Percentiles rank a stretch among this genome's conserved stretches.
Evolutionary conservation across 257 asterid genomes (phyloP).

Genomic region (Verbascum thapsus): DNA sequence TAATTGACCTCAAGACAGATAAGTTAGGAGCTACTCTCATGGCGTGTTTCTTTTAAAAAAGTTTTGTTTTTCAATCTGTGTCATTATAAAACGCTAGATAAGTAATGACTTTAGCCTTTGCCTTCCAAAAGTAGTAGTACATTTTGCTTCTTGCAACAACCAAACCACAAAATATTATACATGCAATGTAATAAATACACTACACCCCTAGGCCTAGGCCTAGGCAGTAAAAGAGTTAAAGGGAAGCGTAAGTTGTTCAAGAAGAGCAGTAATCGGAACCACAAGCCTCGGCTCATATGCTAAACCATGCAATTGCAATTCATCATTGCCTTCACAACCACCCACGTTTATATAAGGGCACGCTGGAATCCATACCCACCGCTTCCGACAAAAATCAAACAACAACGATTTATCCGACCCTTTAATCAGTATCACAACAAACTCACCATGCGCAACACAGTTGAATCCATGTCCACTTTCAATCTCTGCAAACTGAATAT

Average conservation of each 20-base stretch:
- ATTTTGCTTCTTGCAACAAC: no score
- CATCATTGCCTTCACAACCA: conserved; percentile 27
- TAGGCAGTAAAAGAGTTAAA: conserved; percentile 54
- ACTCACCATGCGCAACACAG: conserved; percentile 77
- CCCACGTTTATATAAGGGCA: conserved; percentile 49
- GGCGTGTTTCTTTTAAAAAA: no score
- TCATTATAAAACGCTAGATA: no score
- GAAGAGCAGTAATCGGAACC: conserved; percentile 73
- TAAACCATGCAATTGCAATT: conserved; percentile 84
- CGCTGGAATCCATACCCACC: conserved; percentile 84
- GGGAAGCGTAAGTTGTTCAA: conserved; percentile 79
- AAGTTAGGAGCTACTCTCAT: no score
- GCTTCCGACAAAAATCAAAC: conserved; percentile 61
- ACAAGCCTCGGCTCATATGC: conserved; percentile 72
- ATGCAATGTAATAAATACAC: not conserved
- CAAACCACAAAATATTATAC: not conserved
- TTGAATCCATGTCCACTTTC: conserved; percentile 73
- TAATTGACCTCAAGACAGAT: not conserved
- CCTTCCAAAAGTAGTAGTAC: no score
- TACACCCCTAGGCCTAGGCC: conserved; percentile 10
- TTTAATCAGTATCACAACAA: conserved; percentile 49
- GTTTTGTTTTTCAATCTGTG: no score
- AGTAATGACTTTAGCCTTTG: no score
- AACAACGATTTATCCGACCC: conserved; percentile 56
- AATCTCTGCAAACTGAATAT: conserved; percentile 60